Evolutionary conservation across 2,329 filamentous ascomycete species (phyloP).

Genomic region (Geosmithia putterillii): DNA sequence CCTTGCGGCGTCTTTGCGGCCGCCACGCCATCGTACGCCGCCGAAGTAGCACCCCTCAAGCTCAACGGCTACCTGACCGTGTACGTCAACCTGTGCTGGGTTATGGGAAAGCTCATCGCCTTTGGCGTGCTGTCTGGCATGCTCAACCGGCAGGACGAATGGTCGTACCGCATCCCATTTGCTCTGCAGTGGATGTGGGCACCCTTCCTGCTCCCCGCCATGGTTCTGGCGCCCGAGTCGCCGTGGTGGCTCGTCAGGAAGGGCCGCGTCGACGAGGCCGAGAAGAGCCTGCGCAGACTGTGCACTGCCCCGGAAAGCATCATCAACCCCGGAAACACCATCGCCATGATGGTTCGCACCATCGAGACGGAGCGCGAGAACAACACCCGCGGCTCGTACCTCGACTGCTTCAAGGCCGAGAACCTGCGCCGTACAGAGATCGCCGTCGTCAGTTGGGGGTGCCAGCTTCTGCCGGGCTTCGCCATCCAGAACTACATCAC

Average conservation of each 20-base stretch:
- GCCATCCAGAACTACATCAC: conserved; percentile 26
- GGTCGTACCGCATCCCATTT: conserved; percentile 27
- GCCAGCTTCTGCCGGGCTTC: conserved; percentile 27
- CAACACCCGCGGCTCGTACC: conserved; percentile 23
- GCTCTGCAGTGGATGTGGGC: conserved; percentile 27
- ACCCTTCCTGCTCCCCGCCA: conserved; percentile 16
- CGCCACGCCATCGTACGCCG: conserved; percentile 27
- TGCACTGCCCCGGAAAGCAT: conserved; percentile 17
- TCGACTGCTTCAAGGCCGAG: conserved; percentile 33
- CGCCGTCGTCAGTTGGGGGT: conserved; percentile 25
- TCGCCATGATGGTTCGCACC: conserved; percentile 30
- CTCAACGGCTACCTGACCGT: conserved; percentile 28
- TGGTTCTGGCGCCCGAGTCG: conserved; percentile 21
- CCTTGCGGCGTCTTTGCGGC: conserved; percentile 34
- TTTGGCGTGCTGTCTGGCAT: conserved; percentile 26
- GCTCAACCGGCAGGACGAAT: conserved; percentile 16
- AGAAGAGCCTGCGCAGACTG: conserved; percentile 16
- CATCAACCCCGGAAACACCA: conserved; percentile 20
- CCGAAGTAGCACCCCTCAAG: conserved; percentile 27
- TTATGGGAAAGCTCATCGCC: conserved; percentile 28
- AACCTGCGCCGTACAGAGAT: conserved; percentile 34
- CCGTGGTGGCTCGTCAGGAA: conserved; percentile 23
- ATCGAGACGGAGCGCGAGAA: conserved; percentile 31
- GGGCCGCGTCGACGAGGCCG: conserved; percentile 17
- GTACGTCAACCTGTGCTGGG: conserved; percentile 32